Conservation (phyloP, 257 asterid genomes). For the Eustoma russellianum region DNA sequence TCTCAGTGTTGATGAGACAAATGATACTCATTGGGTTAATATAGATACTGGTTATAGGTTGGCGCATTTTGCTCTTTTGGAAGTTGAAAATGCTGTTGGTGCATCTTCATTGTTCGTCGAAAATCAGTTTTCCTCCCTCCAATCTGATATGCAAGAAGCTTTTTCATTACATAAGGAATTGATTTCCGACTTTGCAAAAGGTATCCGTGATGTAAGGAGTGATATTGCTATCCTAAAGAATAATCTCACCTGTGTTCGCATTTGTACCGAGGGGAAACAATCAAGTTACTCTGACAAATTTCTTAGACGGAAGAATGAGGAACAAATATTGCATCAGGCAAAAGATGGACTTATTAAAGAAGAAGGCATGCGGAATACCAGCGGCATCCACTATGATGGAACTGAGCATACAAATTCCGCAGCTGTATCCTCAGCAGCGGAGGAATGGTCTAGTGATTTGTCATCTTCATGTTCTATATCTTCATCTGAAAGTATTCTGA, state of each 20-base stretch:
- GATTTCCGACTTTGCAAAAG: conserved; percentile 20
- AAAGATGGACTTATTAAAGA: conserved; percentile 31
- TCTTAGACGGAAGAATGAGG: conserved; percentile 18
- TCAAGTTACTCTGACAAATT: conserved; percentile 5
- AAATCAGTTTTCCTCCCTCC: conserved; percentile 18
- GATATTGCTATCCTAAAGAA: conserved; percentile 17
- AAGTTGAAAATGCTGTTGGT: conserved; percentile 19
- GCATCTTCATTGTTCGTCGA: conserved; percentile 22
- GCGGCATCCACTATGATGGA: conserved; percentile 21
- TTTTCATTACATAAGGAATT: conserved; percentile 23
- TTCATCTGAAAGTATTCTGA: conserved; percentile 25
- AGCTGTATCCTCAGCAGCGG: conserved; percentile 16
- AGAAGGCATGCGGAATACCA: conserved; percentile 25
- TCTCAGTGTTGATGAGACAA: conserved; percentile 11
- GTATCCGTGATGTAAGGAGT: conserved; percentile 22
- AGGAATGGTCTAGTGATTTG: conserved; percentile 26
- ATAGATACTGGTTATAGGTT: conserved; percentile 19
- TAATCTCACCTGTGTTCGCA: conserved; percentile 12
- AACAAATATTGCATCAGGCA: conserved; percentile 21
- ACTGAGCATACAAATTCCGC: conserved; percentile 13
- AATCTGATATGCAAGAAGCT: conserved; percentile 19
- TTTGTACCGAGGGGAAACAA: conserved; percentile 12
- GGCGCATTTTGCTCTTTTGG: conserved; percentile 21
- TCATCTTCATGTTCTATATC: conserved; percentile 26
- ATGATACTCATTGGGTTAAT: conserved; percentile 14